Conservation (phyloP, 768 basidiomycete species). For the Phylloporus rhodoxanthus region DNA sequence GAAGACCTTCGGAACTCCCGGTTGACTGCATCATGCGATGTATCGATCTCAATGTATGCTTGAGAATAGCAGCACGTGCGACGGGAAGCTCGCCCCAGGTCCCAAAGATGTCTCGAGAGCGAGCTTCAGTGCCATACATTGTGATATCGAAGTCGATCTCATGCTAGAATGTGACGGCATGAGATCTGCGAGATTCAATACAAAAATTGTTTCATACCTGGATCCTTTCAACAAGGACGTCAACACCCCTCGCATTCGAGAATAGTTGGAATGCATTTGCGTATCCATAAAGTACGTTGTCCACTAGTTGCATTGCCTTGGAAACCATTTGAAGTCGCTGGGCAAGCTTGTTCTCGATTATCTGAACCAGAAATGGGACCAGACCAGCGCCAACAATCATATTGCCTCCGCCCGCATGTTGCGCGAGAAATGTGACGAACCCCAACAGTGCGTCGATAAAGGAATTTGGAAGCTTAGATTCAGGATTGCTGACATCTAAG, state of each 20-base stretch:
- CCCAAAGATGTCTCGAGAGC: conserved; percentile 42
- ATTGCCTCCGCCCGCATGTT: conserved; percentile 78
- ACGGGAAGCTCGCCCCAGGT: conserved; percentile 64
- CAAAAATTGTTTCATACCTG: conserved; percentile 49
- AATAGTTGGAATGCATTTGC: conserved; percentile 84
- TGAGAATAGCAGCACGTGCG: conserved; percentile 73
- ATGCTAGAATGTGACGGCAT: conserved; percentile 37
- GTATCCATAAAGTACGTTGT: conserved; percentile 87
- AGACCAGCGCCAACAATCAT: conserved; percentile 95
- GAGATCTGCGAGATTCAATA: conserved; percentile 2
- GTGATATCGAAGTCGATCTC: conserved; percentile 64
- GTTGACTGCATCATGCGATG: conserved; percentile 97
- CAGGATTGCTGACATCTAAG: conserved; percentile 58
- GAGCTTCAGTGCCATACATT: conserved; percentile 42
- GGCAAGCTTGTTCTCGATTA: conserved; percentile 72
- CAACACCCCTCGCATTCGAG: conserved; percentile 77
- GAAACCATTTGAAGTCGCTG: conserved; percentile 71
- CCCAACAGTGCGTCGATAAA: conserved; percentile 81
- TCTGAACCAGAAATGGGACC: conserved; percentile 81
- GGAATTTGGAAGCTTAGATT: conserved; percentile 61
- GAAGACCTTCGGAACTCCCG: conserved; percentile 88
- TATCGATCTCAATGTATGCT: conserved; percentile 85
- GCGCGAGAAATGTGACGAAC: conserved; percentile 83
- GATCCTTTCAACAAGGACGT: conserved; percentile 79
- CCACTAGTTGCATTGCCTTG: conserved; percentile 87